Base-by-base conservation (phyloP, 2,329 filamentous ascomycete species). In the Fusarium ambrosium region DNA sequence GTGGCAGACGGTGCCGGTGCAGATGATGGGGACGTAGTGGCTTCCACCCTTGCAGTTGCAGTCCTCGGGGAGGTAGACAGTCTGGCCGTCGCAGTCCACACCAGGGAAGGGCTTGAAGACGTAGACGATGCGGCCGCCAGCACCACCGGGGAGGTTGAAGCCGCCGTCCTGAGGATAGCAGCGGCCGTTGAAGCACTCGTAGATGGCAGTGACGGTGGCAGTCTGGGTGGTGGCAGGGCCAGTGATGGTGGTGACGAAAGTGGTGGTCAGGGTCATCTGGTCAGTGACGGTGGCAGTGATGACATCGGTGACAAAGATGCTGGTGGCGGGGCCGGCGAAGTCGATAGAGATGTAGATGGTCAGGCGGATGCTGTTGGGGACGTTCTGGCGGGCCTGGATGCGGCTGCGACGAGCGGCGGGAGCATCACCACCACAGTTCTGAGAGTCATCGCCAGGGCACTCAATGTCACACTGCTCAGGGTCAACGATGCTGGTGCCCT, bases 401-500 rank as follows among this genome's bases (percentile, higher is more conserved):
- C 68, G 76, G 74, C 62, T 70, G 64, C 51, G 63, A 64, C 69
- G 73, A 34, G 55, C 1, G 7, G 71, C 22, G 39, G 63, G 13
- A 72, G 63, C 55, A 27, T 75, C 62, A 64, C 77, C 77, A 70
- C 77, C 77, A 16, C 77, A 79, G 62, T 70, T 64, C 66, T 78
- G 37, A 6, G 68, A 29, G 39, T 71, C 64, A 16, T 79, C 68
- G 22, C 77, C 77, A 8, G 77, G 69, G 76, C 77, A 79, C 34
- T 62, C 37, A 4, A 74, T 71, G 45, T 77, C 61, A 58, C 77
- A 79, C 4, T 20, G 36, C 13, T 53, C 68, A 1, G 34, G 4
- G 37, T 39, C 27, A 5, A 78, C 74, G 3, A 59, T 67, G 56
- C 29, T 43, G 18, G 72, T 77, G 51, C 59, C 34, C 2, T 58